Conservation (phyloP, 164 flowering plant species). For the Echeveria elegans region DNA sequence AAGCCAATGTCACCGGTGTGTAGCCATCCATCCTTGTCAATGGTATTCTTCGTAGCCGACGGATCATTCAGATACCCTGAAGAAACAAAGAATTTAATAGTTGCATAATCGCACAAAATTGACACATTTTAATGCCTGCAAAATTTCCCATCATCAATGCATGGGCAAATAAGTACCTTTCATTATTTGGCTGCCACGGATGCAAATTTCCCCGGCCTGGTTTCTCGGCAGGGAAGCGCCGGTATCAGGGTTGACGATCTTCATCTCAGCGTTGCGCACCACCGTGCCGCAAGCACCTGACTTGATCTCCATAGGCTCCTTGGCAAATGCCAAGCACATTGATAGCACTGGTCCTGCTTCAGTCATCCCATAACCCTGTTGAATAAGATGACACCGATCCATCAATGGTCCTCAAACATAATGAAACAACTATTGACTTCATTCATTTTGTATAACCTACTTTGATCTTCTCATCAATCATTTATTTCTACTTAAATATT, state of each 20-base stretch:
- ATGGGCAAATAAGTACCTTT: conserved; percentile 42
- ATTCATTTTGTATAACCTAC: neutral
- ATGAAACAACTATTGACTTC: too few relatives aligned
- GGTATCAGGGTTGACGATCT: conserved; percentile 68
- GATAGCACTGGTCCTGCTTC: conserved; percentile 90
- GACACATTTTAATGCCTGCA: too few relatives aligned
- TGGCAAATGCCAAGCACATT: conserved; percentile 88
- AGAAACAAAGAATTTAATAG: too few relatives aligned
- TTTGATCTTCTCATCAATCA: too few relatives aligned
- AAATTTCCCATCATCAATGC: too few relatives aligned
- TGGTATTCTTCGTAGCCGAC: conserved; percentile 63
- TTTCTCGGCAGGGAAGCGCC: conserved; percentile 58
- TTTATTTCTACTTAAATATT: too few relatives aligned
- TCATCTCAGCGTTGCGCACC: conserved; percentile 84
- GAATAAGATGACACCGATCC: too few relatives aligned
- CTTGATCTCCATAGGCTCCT: conserved; percentile 70
- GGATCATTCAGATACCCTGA: conserved; percentile 81
- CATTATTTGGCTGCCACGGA: conserved; percentile 85
- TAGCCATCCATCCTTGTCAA: conserved; percentile 85
- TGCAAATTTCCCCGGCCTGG: conserved; percentile 91
- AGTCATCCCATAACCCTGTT: conserved; percentile 96
- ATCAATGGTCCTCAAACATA: too few relatives aligned
- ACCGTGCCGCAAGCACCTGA: conserved; percentile 93
- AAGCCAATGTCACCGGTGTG: conserved; percentile 91
- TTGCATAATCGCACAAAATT: too few relatives aligned